Conservation (phyloP, 495 filamentous ascomycete species). For the Aspergillus coremiiformis region DNA sequence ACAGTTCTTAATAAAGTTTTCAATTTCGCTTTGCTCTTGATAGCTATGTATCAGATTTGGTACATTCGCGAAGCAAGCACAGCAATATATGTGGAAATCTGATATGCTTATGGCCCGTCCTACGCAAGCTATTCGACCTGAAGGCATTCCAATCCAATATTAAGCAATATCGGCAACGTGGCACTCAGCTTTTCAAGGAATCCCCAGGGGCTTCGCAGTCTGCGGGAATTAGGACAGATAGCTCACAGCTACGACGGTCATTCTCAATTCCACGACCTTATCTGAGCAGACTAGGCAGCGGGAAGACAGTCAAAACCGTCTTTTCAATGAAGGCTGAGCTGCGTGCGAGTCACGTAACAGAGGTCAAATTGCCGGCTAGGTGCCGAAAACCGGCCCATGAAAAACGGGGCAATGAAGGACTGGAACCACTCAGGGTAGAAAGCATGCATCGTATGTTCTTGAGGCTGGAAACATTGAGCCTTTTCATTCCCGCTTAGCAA, state of each 20-base stretch:
- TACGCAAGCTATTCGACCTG: constrained; percentile 45
- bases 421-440: neutral
- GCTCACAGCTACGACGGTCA: constrained; percentile 17
- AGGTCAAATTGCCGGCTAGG: neutral
- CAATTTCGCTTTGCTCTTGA: constrained; percentile 50
- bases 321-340: neutral
- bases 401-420: neutral
- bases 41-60: constrained; percentile 48
- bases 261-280: constrained; percentile 15
- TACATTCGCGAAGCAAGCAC: constrained; percentile 59
- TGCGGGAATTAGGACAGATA: constrained; percentile 1
- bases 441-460: neutral
- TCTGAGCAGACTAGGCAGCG: neutral
- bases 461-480: neutral
- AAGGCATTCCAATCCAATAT: constrained; percentile 27
- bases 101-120: constrained; percentile 53
- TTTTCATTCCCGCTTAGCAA: neutral
- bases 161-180: constrained; percentile 18
- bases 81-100: constrained; percentile 57
- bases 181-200: constrained; percentile 13
- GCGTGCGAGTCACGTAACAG: constrained; percentile 1
- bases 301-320: neutral
- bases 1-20: constrained; percentile 60
- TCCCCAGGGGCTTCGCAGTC: constrained; percentile 6
- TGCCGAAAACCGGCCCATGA: neutral